phyloP scores from a whole-genome alignment of 2,329 filamentous ascomycete species.

The Curvularia sp. region DNA sequence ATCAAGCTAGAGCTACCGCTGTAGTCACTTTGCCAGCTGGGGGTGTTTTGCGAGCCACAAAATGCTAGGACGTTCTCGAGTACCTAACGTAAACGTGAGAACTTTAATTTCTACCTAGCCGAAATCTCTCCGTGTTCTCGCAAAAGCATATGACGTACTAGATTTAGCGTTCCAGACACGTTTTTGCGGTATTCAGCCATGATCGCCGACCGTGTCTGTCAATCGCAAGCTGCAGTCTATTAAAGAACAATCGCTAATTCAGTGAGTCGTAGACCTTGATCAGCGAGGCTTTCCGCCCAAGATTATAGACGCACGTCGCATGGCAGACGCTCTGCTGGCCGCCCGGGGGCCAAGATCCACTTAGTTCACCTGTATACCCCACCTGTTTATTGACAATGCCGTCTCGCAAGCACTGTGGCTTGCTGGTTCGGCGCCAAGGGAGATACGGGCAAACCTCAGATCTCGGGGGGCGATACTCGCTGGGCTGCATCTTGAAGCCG shows the following conservation, averaged over 20 bases:
- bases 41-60: not conserved
- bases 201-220: not conserved
- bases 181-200: not conserved
- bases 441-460: conserved; percentile 8
- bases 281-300: not conserved
- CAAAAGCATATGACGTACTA: not conserved
- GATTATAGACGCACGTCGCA: not conserved
- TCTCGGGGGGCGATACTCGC: conserved; percentile 5
- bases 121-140: not conserved
- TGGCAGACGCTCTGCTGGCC: not conserved
- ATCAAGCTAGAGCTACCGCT: not conserved
- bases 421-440: conserved; percentile 8
- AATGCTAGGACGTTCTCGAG: not conserved
- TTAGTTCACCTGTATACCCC: not conserved
- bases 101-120: too few relatives aligned
- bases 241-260: not conserved
- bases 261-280: not conserved
- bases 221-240: not conserved
- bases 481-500: not conserved
- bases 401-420: conserved; percentile 20
- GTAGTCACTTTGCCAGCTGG: not conserved
- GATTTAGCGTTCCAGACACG: not conserved
- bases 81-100: not conserved
- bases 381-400: conserved; percentile 9
- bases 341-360: not conserved